Conservation (phyloP, 805 yeast species). For the Saturnispora silvae region DNA sequence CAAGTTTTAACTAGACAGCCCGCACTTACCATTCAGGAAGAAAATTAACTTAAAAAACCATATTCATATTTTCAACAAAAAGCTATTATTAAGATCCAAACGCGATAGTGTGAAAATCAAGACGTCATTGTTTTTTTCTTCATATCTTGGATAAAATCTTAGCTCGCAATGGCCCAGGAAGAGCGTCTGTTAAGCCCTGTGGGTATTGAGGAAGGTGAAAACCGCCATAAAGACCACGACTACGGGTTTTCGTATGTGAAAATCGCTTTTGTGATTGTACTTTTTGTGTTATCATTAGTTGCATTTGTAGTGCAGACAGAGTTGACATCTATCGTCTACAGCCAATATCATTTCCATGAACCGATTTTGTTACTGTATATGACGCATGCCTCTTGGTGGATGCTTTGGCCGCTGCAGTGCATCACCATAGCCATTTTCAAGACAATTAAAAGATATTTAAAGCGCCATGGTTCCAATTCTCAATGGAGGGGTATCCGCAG, state of each 20-base stretch:
- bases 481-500: conserved; percentile 25
- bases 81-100: no score
- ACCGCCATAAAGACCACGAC: conserved; percentile 28
- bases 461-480: conserved; percentile 14
- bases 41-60: no score
- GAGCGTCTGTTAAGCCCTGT: not conserved
- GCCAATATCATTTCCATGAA: conserved; percentile 44
- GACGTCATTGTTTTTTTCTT: no score
- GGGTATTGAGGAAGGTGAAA: conserved; percentile 27
- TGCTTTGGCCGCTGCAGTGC: conserved; percentile 63
- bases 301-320: conserved; percentile 77
- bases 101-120: no score
- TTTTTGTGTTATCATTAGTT: conserved; percentile 39
- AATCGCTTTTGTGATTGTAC: conserved; percentile 34
- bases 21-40: no score
- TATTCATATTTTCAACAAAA: no score
- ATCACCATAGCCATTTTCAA: conserved; percentile 37
- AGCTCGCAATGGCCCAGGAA: no score
- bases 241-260: conserved; percentile 26
- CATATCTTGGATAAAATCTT: no score
- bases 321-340: conserved; percentile 58
- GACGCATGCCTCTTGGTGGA: conserved; percentile 74
- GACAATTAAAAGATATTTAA: conserved; percentile 24
- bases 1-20: no score
- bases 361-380: conserved; percentile 56